These are phyloP conservation scores for Huiozyma sinensis DNA, from an alignment of 805 yeast genomes.

Conservation along the genomic window DNA sequence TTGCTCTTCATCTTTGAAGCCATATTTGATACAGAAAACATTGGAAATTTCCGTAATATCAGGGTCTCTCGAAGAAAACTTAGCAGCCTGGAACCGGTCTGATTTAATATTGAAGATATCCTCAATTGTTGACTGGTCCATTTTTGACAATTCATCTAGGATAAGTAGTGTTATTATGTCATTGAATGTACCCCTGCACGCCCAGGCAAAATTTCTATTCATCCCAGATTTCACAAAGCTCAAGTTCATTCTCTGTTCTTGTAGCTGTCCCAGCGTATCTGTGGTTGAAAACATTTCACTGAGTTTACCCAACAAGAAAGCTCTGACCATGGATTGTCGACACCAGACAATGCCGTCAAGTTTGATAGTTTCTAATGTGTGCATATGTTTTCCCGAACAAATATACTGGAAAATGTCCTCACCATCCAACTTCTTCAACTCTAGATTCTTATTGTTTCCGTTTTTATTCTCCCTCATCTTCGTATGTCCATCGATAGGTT, in stretches of 20 bases:
- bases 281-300: slow-evolving; percentile 1
- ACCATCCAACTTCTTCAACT: slow-evolving; percentile 13
- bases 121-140: slow-evolving; percentile 18
- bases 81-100: slow-evolving; percentile 3
- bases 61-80: slow-evolving; percentile 5
- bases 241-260: slow-evolving; percentile 4
- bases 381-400: slow-evolving; percentile 1
- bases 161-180: slow-evolving; percentile 18
- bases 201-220: slow-evolving; percentile 24
- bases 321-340: slow-evolving; percentile 21
- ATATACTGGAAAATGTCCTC: slow-evolving; percentile 14
- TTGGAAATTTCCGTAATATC: slow-evolving; percentile 15
- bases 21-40: slow-evolving; percentile 13
- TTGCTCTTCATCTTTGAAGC: slow-evolving; percentile 5
- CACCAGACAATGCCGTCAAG: slow-evolving; percentile 26
- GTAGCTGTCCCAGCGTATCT: slow-evolving; percentile 1
- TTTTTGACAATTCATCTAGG: slow-evolving; percentile 15
- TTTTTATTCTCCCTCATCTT: slow-evolving; percentile 12
- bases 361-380: slow-evolving; percentile 7
- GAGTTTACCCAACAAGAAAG: slow-evolving; percentile 13
- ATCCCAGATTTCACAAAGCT: slow-evolving; percentile 23
- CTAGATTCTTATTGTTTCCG: slow-evolving; percentile 3
- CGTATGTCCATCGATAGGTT: slow-evolving; percentile 17
- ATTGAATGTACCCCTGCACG: slow-evolving; percentile 17
- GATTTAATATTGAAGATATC: slow-evolving; percentile 16